Percentiles rank a stretch among this genome's conserved stretches.
phyloP scores from a whole-genome alignment of 169 alveolate species.

The Plasmodium gallinaceum region DNA sequence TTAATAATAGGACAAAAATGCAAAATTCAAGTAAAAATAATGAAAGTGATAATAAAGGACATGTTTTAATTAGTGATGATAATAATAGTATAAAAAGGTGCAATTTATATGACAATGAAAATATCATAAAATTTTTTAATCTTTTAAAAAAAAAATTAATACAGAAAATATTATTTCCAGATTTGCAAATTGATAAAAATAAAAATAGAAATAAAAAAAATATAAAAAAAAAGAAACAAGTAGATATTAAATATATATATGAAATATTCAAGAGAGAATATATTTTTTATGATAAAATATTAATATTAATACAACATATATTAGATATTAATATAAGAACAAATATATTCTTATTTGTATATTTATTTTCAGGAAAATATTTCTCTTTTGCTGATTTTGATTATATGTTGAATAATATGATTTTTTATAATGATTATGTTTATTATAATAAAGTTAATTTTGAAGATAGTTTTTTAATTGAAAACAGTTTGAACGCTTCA shows the following conservation, averaged over 20 bases:
- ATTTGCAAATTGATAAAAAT: conserved; percentile 31
- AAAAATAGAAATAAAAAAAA: conserved; percentile 66
- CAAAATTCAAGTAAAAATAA: neutral
- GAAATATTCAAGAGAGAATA: conserved; percentile 66
- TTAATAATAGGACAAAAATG: neutral
- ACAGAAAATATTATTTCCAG: conserved; percentile 50
- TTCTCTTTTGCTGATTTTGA: conserved; percentile 49
- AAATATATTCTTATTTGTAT: conserved; percentile 51
- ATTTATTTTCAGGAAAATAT: conserved; percentile 51
- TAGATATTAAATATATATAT: conserved; percentile 49
- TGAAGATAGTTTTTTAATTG: conserved; percentile 13
- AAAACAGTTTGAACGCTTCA: neutral
- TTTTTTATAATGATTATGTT: conserved; percentile 37
- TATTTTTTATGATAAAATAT: conserved; percentile 42
- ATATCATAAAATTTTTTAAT: conserved; percentile 28
- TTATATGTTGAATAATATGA: conserved; percentile 25
- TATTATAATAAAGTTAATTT: conserved; percentile 44
- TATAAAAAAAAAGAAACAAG: conserved; percentile 65
- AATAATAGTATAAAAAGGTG: neutral
- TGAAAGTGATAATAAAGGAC: neutral
- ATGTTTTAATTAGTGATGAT: neutral
- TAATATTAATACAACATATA: conserved; percentile 43
- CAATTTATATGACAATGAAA: conserved; percentile 37
- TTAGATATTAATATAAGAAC: conserved; percentile 69
- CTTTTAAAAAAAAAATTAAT: conserved; percentile 41